phyloP scores from a whole-genome alignment of 2,329 filamentous ascomycete species.

The Raffaelea ambrosiae region DNA sequence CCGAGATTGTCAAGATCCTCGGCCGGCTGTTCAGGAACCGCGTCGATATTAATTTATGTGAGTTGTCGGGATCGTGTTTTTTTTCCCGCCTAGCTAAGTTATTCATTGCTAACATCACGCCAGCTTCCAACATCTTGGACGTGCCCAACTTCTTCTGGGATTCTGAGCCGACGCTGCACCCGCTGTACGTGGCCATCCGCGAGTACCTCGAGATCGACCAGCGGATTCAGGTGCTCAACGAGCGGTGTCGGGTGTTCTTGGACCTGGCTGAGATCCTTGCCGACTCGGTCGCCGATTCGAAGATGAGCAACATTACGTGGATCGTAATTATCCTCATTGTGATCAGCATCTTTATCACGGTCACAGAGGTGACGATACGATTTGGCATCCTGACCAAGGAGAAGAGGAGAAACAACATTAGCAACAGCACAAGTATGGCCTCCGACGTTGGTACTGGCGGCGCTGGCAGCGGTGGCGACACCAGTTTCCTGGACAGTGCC shows the following conservation, averaged over 20 bases:
- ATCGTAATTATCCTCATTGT: slow-evolving; percentile 94
- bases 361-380: slow-evolving; percentile 77
- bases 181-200: slow-evolving; percentile 86
- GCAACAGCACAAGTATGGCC: neutral
- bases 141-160: slow-evolving; percentile 99
- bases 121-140: slow-evolving; percentile 90
- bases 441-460: neutral
- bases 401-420: slow-evolving; percentile 19
- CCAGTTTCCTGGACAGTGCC: neutral
- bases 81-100: neutral
- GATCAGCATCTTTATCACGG: slow-evolving; percentile 83
- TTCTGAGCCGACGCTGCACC: slow-evolving; percentile 87
- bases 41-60: slow-evolving; percentile 96
- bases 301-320: slow-evolving; percentile 96
- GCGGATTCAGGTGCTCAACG: slow-evolving; percentile 92
- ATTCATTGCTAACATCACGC: neutral
- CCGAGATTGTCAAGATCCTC: slow-evolving; percentile 86
- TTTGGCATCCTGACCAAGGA: slow-evolving; percentile 62
- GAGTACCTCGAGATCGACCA: slow-evolving; percentile 97
- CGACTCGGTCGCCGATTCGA: slow-evolving; percentile 84
- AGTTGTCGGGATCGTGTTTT: slow-evolving; percentile 34
- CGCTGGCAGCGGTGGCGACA: neutral
- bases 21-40: slow-evolving; percentile 86
- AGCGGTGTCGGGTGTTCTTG: slow-evolving; percentile 91
- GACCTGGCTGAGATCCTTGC: slow-evolving; percentile 92